Evolutionary conservation across 345 rosid species (phyloP), one percentile per base, ranked within the genome.

Genomic region (Eutrema heterophyllum): DNA sequence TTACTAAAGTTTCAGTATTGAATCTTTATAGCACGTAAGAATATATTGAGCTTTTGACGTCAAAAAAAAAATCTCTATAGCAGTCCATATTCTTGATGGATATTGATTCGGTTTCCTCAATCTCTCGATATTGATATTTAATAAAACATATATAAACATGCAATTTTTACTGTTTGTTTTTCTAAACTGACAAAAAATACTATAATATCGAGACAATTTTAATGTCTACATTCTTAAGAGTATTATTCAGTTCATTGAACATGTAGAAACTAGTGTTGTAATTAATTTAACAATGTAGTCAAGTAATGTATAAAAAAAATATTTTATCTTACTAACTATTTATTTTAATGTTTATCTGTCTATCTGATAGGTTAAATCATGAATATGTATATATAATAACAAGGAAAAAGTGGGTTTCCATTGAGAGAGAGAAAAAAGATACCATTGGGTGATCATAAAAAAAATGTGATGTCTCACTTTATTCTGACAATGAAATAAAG

Each of bases 381-480:
- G 15, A 35, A 38, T 35, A 64, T 36, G 40, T 65, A 15, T 15
- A 12, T 66, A 41, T 58, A 7, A 57, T 14, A 60, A 51, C 46
- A 51, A 48, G 32, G 33, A 9, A 48, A 54, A 74, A 68, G 69
- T 35, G 44, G 40, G 11, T 67, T 75, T 67, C 45, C 60, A 59
- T 58, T 48, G 66, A 36, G 53, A 50, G 53, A 50, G 67, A 8
- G 4, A 39, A 66, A 67, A 60, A 41, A 67, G 67, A 41, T 39
- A 13, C 54, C 46, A 21, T 57, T 58, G 30, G 36, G 53, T 61
- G 68, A 53, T 35, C 29, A n/a, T 61, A 35, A 52, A 62, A 61
- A 52, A 62, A 44, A 52, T 68, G 60, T 33, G 35, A 67, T 68
- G 70, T 68, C 56, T 68, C 57, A 35, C 79, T 75, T 75, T 75